Base-by-base conservation (phyloP, 805 yeast species). In the Nakazawaea molendinolei region DNA sequence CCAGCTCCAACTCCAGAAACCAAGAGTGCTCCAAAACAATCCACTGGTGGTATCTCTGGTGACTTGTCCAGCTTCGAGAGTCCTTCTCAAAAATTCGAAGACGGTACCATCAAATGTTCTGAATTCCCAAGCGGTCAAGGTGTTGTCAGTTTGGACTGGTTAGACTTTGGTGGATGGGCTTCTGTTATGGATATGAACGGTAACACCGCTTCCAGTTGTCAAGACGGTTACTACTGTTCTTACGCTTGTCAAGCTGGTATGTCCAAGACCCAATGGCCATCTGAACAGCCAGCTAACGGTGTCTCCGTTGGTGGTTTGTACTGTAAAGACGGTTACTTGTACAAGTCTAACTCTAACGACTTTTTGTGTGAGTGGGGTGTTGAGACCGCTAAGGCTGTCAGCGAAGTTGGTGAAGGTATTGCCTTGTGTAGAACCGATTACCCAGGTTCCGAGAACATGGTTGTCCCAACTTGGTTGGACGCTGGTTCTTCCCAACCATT, bases 371-470 rank as follows among this genome's bases (percentile, higher is more conserved):
- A 71, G 55, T 84, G 95, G 90, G 97, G 95, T 56, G 62, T 55
- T 24, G 68, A 76, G 38, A 60, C 79, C 35, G 94, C 95, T 33
- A 55, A 61, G 36, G 89, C 83, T 49, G 81, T 69, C 41, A 75
- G 77, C 51, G 68, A 83, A 50, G 63, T 85, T 41, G 54, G 60
- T 47, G 57, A 80, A 42, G 70, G 71, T 36, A 87, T 90, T 51
- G 90, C 97, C 42, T 65, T 92, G 53, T 92, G 98, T 74, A 84
- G 97, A 71, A 90, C 98, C 44, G 98, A 90, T 62, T 90, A 90
- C 76, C 98, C 98, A 56, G 98, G 98, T 68, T 81, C 96, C 46
- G 98, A 90, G 71, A 87, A 87, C 75, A 92, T 90, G 97, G 94
- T 80, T 48, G 73, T 90, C 44, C 97, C 98, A 60, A 89, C 97